phyloP scores from a whole-genome alignment of 805 yeast species.

The Osmozyma mogii region DNA sequence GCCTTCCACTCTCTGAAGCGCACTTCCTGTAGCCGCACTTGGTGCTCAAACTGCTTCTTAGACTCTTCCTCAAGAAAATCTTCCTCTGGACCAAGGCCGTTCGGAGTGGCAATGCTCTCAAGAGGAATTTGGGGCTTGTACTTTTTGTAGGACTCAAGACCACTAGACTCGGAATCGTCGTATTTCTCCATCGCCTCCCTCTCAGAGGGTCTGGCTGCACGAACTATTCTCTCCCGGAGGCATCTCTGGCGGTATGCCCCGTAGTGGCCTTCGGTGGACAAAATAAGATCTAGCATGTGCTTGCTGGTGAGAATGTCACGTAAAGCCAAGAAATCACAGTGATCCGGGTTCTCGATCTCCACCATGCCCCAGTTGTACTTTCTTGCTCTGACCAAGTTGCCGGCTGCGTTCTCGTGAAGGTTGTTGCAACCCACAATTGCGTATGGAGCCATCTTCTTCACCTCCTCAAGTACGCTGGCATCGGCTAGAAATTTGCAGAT shows the following conservation, averaged over 20 bases:
- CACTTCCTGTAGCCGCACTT: slow-evolving; percentile 42
- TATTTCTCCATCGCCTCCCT: slow-evolving; percentile 18
- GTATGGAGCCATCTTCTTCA: slow-evolving; percentile 51
- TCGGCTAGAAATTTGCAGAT: slow-evolving; percentile 25
- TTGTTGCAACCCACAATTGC: slow-evolving; percentile 63
- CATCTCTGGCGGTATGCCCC: slow-evolving; percentile 59
- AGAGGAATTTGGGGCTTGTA: slow-evolving; percentile 10
- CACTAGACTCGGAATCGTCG: too few relatives aligned
- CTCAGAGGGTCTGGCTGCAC: slow-evolving; percentile 4
- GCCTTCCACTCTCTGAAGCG: slow-evolving; percentile 58
- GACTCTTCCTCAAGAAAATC: slow-evolving; percentile 20
- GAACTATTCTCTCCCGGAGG: slow-evolving; percentile 36
- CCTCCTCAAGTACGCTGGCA: slow-evolving; percentile 21
- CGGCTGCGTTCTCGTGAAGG: slow-evolving; percentile 11
- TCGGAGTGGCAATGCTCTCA: slow-evolving; percentile 9
- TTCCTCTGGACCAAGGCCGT: slow-evolving; percentile 15
- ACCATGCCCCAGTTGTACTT: slow-evolving; percentile 78
- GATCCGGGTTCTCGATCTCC: slow-evolving; percentile 69
- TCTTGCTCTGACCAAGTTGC: slow-evolving; percentile 47
- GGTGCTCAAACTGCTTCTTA: slow-evolving; percentile 27
- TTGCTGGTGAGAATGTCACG: slow-evolving; percentile 59
- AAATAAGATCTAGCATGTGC: slow-evolving; percentile 69
- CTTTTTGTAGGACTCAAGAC: slow-evolving; percentile 10
- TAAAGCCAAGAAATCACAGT: slow-evolving; percentile 68
- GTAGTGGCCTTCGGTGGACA: slow-evolving; percentile 71